A percentile compares a stretch with the other conserved stretches of the same genome.
Conservation (phyloP, 331 rosid species). For the Erythrophleum ivorense region DNA sequence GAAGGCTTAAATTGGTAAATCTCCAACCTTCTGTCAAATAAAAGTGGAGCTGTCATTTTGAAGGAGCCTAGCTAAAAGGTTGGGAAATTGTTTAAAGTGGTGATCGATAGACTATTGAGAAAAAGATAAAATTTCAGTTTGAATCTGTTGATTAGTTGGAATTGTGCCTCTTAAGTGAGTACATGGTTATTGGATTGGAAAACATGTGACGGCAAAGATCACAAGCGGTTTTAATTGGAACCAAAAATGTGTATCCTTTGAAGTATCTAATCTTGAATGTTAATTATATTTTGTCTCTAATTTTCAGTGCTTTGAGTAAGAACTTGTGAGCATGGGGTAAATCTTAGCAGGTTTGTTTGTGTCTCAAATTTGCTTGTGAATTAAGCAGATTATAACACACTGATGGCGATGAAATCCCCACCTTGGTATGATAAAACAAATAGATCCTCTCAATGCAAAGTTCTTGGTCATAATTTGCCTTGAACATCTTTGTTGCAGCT, state of each 20-base stretch:
- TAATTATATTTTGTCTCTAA: neutral
- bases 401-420: neutral
- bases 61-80: neutral
- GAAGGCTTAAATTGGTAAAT: neutral
- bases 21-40: neutral
- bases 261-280: neutral
- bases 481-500: too few relatives aligned
- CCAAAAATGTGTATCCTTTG: neutral
- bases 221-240: neutral
- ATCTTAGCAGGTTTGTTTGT: neutral
- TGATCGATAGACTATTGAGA: neutral
- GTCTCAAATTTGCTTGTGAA: neutral
- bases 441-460: too few relatives aligned
- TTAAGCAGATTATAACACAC: neutral
- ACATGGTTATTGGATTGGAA: neutral
- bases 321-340: neutral
- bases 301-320: neutral
- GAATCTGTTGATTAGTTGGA: slow-evolving; percentile 6
- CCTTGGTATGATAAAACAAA: too few relatives aligned
- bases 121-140: neutral
- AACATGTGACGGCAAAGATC: neutral
- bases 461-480: neutral
- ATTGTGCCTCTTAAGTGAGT: neutral
- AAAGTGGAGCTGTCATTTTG: neutral
- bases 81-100: slow-evolving; percentile 1